Evolutionary conservation across 1,139 yeast species (phyloP), one percentile per base, ranked within the genome.

Genomic region (Candida neerlandica): DNA sequence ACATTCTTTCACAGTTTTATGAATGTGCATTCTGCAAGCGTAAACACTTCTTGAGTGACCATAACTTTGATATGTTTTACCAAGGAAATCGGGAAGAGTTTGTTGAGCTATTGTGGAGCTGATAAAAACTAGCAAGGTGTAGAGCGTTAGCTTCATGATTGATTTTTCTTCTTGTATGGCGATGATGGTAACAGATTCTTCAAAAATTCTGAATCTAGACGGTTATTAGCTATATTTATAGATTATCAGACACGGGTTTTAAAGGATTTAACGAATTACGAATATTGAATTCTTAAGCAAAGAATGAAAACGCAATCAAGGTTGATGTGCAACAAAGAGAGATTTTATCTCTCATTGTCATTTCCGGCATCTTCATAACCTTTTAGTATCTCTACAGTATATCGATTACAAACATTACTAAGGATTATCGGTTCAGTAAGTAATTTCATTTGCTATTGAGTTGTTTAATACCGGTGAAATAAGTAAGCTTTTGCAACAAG

Each of bases 1-100:
- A 33, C 60, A 59, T 33, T 50, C 59, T 12, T 54, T 43, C 3
- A 56, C 61, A 4, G 57, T 48, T 14, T 43, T 19, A 21, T 49
- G 49, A 26, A 46, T 39, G 15, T 39, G 43, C 41, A 45, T 34
- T 39, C 44, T 19, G 26, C 48, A 45, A 11, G 48, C 48, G 40
- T 41, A 45, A 15, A 45, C 40, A 34, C 26, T 35, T 15, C 41
- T 14, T 5, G 48, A 41, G 12, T 39, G 41, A 26, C 30, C 41
- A 37, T 44, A 44, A 16, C 46, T 44, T 44, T 39, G 35, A 37
- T 44, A 44, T 15, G 44, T 42, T 15, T 42, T 42, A 10, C 44
- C 44, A 23, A 32, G 6, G 14, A 30, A 33, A 42, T 32, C 44
- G 3, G 39, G 39, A 12, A 42, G 39, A 5, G 41, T 23, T 21